Conservation (phyloP, 1,284 basidiomycete species). For the Lentinula novae-zelandiae region DNA sequence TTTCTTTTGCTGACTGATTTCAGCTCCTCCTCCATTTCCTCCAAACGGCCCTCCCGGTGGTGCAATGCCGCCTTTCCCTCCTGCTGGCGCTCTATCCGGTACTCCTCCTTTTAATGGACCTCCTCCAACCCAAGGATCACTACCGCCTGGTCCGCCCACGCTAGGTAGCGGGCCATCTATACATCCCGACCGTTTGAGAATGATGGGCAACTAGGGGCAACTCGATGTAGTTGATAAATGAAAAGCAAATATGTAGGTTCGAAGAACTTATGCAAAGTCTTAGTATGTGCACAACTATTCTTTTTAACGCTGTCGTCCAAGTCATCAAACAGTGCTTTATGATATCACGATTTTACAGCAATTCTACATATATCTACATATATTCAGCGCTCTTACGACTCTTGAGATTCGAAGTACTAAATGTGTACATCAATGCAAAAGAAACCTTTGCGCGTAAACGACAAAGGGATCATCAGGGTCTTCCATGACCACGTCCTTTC, state of each 20-base stretch:
- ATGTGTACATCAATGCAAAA: background rate
- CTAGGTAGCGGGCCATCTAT: slow-evolving; percentile 47
- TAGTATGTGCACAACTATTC: background rate
- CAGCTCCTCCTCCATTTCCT: slow-evolving; percentile 55
- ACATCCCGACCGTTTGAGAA: slow-evolving; percentile 83
- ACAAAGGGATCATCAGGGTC: slow-evolving; percentile 1
- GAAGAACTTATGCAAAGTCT: too few species aligned
- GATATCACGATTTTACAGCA: too few species aligned
- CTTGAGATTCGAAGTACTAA: too few species aligned
- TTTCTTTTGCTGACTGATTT: slow-evolving; percentile 18
- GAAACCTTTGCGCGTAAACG: slow-evolving; percentile 9
- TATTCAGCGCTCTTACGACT: too few species aligned
- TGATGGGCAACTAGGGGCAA: slow-evolving; percentile 50
- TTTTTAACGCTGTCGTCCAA: background rate
- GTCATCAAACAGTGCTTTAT: background rate
- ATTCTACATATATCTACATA: too few species aligned
- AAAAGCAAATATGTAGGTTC: background rate
- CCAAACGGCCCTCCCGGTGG: slow-evolving; percentile 40
- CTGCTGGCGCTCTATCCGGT: slow-evolving; percentile 41
- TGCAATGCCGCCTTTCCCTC: slow-evolving; percentile 55
- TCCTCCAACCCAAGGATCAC: slow-evolving; percentile 45
- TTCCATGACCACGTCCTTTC: background rate
- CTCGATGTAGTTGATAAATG: background rate
- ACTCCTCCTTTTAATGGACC: slow-evolving; percentile 37
- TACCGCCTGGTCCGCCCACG: slow-evolving; percentile 32